Base-by-base conservation (phyloP, 2,329 filamentous ascomycete species). In the Celoporthe dispersa region DNA sequence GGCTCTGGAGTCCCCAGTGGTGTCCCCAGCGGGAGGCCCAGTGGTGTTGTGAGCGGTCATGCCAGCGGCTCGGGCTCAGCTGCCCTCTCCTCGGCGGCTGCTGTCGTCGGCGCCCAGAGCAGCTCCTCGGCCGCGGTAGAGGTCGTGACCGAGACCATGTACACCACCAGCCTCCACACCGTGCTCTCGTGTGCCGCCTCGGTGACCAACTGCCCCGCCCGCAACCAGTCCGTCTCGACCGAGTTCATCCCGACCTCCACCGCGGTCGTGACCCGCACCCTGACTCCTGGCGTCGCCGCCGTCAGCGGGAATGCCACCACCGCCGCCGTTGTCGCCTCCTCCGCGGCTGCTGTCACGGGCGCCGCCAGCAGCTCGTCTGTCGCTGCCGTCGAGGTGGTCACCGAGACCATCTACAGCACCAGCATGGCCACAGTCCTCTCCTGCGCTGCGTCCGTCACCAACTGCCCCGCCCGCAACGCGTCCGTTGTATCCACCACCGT, bases 141-240 rank as follows among this genome's bases (percentile, higher is more conserved):
- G 61, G 28, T 71, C 14, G 71, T 73, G 9, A 74, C 73, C 1
- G 69, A 70, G 66, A 74, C 71, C 41, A 37, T 72, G 11, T 72
- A 71, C 61, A 39, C 64, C 44, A 72, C 71, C 2, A 71, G 44
- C 35, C 71, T 73, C 12, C 74, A 74, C 71, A 72, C 73, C 3
- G 73, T 75, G 3, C 75, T 76, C 1, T 74, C 69, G 33, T 77
- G 74, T 71, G 76, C 74, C 0, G 73, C 74, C 1, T 55, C 67
- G 33, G 68, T 74, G 1, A 70, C 74, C 6, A 76, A 78, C 72
- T 78, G 76, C 70, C 76, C 76, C 3, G 71, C 72, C 1, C 62
- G 68, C 12, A 68, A 64, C 57, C n/a, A 37, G 31, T 41, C 67
- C 19, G 53, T 66, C 31, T 73, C 75, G 51, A 72, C 73, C 31